phyloP scores from a whole-genome alignment of 1,284 basidiomycete species.

The Veloboletus limbatus region DNA sequence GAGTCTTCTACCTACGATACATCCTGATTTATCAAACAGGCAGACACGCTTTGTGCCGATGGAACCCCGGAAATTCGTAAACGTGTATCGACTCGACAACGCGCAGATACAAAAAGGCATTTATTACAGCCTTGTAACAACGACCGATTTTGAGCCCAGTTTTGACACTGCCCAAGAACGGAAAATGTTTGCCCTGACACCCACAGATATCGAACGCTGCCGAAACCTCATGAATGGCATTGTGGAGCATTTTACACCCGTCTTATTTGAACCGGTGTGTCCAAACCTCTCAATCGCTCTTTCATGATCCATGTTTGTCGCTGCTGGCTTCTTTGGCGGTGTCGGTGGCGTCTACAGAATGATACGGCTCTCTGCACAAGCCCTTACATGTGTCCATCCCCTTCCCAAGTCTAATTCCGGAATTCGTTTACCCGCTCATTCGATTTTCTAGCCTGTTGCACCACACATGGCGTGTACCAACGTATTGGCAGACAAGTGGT shows the following conservation, averaged over 20 bases:
- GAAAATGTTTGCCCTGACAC: conserved; percentile 13
- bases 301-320: too few species aligned
- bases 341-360: too few species aligned
- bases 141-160: conserved; percentile 48
- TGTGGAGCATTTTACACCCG: conserved; percentile 65
- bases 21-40: too few species aligned
- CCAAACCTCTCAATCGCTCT: too few species aligned
- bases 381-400: too few species aligned
- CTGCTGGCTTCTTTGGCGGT: too few species aligned
- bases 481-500: conserved; percentile 66
- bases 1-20: conserved; percentile 26
- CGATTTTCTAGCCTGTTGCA: conserved; percentile 42
- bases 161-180: neutral
- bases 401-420: neutral
- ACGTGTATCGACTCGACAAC: neutral
- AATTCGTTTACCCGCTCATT: neutral
- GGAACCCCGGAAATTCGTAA: too few species aligned
- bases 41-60: too few species aligned
- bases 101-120: conserved; percentile 57
- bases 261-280: conserved; percentile 61
- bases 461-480: conserved; percentile 72
- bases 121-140: conserved; percentile 58
- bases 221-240: conserved; percentile 46
- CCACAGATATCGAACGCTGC: conserved; percentile 35
- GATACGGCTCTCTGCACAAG: too few species aligned